These are phyloP conservation scores for Eucalyptus curtisii DNA, from an alignment of 345 rosid species.

Conservation along the genomic window DNA sequence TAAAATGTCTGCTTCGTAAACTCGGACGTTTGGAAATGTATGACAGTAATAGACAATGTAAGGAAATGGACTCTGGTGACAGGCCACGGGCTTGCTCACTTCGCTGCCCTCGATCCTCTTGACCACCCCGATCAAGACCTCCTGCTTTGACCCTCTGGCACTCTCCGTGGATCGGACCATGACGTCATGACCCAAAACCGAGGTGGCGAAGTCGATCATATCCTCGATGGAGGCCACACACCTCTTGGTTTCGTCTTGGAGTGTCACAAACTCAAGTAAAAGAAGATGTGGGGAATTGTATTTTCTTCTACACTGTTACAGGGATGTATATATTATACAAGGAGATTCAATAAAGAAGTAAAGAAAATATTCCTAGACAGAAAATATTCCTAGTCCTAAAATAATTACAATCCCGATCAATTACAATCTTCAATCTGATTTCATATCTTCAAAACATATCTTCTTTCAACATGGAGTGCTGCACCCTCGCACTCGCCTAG, in stretches of 20 bases:
- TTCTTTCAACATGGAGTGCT: too few relatives aligned
- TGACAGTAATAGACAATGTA: slow-evolving; percentile 72
- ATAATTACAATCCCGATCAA: too few relatives aligned
- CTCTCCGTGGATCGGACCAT: slow-evolving; percentile 50
- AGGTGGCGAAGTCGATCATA: slow-evolving; percentile 70
- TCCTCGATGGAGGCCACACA: slow-evolving; percentile 85
- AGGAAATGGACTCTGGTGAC: slow-evolving; percentile 81
- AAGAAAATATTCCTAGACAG: too few relatives aligned
- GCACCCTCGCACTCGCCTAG: slow-evolving; percentile 46
- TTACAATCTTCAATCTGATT: too few relatives aligned
- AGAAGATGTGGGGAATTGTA: too few relatives aligned
- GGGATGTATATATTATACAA: too few relatives aligned
- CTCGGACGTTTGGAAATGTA: slow-evolving; percentile 68
- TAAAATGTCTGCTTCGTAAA: slow-evolving; percentile 59
- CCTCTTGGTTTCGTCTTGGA: slow-evolving; percentile 66
- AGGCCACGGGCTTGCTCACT: slow-evolving; percentile 59
- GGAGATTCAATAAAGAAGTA: too few relatives aligned
- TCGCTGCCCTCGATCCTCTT: slow-evolving; percentile 50
- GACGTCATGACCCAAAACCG: slow-evolving; percentile 45
- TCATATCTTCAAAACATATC: too few relatives aligned
- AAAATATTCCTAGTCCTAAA: too few relatives aligned
- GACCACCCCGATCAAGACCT: slow-evolving; percentile 42
- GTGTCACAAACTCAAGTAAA: too few relatives aligned
- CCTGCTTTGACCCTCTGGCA: slow-evolving; percentile 31
- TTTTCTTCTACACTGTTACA: too few relatives aligned